Conservation (phyloP, 2,329 filamentous ascomycete species). For the Claviceps sp. region DNA sequence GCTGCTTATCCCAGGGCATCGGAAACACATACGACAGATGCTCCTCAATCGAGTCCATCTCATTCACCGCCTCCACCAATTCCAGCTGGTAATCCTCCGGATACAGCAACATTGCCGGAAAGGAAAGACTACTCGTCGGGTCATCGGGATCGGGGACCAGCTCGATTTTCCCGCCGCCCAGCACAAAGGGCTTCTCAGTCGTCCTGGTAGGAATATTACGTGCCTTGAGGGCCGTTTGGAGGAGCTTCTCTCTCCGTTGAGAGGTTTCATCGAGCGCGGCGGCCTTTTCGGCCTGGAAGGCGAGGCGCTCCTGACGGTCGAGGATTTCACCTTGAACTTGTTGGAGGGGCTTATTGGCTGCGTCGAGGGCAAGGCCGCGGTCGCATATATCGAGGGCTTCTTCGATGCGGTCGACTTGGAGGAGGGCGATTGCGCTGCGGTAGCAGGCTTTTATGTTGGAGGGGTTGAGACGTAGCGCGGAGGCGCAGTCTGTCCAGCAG, state of each 20-base stretch:
- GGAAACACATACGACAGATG: conserved; percentile 81
- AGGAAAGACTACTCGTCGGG: conserved; percentile 54
- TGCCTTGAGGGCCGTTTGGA: conserved; percentile 53
- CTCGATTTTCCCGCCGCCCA: conserved; percentile 66
- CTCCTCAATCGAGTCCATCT: conserved; percentile 60
- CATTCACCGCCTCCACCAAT: conserved; percentile 77
- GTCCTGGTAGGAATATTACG: conserved; percentile 55
- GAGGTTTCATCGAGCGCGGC: conserved; percentile 39
- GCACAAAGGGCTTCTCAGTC: conserved; percentile 64
- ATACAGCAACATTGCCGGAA: conserved; percentile 77
- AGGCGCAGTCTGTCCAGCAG: conserved; percentile 73
- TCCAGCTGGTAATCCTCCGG: conserved; percentile 71
- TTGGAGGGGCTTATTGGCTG: conserved; percentile 52
- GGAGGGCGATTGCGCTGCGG: conserved; percentile 63
- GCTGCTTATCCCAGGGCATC: conserved; percentile 65
- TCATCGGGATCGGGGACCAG: conserved; percentile 63
- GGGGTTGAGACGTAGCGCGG: conserved; percentile 65
- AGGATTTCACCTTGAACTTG: conserved; percentile 49
- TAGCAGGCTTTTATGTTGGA: conserved; percentile 84
- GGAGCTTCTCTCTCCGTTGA: conserved; percentile 42
- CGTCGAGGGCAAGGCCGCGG: conserved; percentile 60
- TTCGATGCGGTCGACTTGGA: conserved; percentile 61
- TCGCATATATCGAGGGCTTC: conserved; percentile 73
- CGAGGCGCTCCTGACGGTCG: conserved; percentile 40
- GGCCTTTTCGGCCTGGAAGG: conserved; percentile 41